Conservation (phyloP, 306 rosid genomes). For the Biancaea sappan region DNA sequence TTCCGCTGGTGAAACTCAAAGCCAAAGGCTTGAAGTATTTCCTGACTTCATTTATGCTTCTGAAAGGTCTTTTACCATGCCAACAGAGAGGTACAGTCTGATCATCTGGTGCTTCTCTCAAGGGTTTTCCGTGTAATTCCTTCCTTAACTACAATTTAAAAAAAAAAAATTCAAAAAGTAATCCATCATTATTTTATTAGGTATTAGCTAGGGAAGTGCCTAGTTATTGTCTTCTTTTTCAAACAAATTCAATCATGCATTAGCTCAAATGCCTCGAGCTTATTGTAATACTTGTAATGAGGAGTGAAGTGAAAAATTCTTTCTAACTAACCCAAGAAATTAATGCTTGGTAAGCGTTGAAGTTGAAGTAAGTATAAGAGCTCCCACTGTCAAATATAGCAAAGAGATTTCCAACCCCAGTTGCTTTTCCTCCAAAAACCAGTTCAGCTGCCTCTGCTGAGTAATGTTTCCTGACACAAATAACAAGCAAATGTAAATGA, state of each 20-base stretch:
- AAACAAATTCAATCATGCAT: background rate
- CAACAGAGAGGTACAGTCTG: slow-evolving; percentile 73
- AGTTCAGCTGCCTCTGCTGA: slow-evolving; percentile 78
- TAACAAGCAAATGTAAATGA: slow-evolving; percentile 14
- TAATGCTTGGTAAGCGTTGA: slow-evolving; percentile 63
- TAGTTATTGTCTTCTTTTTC: background rate
- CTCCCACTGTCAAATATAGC: slow-evolving; percentile 84
- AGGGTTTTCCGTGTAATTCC: slow-evolving; percentile 56
- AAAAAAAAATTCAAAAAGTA: slow-evolving; percentile 12
- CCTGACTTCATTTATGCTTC: slow-evolving; percentile 64
- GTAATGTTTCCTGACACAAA: slow-evolving; percentile 71
- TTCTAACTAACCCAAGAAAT: slow-evolving; percentile 61
- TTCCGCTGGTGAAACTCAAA: slow-evolving; percentile 49
- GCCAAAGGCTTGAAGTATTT: slow-evolving; percentile 87
- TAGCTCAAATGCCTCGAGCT: slow-evolving; percentile 13
- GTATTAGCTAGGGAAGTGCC: background rate
- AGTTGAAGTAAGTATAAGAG: slow-evolving; percentile 80
- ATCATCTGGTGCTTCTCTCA: slow-evolving; percentile 68
- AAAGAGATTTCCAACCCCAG: slow-evolving; percentile 51
- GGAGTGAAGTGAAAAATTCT: slow-evolving; percentile 3
- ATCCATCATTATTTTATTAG: background rate
- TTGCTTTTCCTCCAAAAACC: slow-evolving; percentile 59
- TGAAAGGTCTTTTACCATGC: slow-evolving; percentile 73
- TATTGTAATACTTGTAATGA: slow-evolving; percentile 13
- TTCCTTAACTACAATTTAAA: slow-evolving; percentile 54